phyloP scores from a whole-genome alignment of 179 eudicot species.

The Silene vulgaris region DNA sequence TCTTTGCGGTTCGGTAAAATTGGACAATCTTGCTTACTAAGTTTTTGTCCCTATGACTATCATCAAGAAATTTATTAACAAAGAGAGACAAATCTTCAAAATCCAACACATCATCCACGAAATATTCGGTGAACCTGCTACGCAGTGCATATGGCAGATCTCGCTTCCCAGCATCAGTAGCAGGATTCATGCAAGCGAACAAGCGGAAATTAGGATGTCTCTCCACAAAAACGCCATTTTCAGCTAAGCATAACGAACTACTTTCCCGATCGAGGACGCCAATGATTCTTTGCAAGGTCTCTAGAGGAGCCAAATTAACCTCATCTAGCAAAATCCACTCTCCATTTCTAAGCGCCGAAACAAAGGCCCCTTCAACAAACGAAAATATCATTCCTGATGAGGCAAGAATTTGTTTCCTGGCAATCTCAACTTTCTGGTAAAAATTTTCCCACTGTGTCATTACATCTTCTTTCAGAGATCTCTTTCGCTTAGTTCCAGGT shows the following conservation, averaged over 20 bases:
- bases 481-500: conserved; percentile 64
- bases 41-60: conserved; percentile 35
- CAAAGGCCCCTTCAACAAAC: conserved; percentile 94
- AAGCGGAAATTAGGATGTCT: conserved; percentile 75
- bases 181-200: conserved; percentile 99
- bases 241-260: conserved; percentile 86
- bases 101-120: conserved; percentile 83
- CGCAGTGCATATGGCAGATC: conserved; percentile 76
- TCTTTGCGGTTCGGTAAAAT: conserved; percentile 79
- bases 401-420: conserved; percentile 49
- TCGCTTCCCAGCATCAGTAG: conserved; percentile 98
- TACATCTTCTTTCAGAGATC: conserved; percentile 47
- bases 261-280: conserved; percentile 92
- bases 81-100: conserved; percentile 70
- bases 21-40: conserved; percentile 52
- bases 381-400: conserved; percentile 90
- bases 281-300: conserved; percentile 83
- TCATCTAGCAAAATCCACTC: conserved; percentile 99
- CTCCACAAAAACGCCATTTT: conserved; percentile 76
- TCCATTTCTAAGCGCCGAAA: conserved; percentile 80
- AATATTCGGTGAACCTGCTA: conserved; percentile 84
- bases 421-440: conserved; percentile 57
- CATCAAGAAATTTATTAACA: conserved; percentile 60
- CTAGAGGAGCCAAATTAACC: conserved; percentile 96
- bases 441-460: conserved; percentile 52